These are phyloP conservation scores for Yarrowia divulgata DNA, from an alignment of 805 yeast genomes.

Conservation along the genomic window DNA sequence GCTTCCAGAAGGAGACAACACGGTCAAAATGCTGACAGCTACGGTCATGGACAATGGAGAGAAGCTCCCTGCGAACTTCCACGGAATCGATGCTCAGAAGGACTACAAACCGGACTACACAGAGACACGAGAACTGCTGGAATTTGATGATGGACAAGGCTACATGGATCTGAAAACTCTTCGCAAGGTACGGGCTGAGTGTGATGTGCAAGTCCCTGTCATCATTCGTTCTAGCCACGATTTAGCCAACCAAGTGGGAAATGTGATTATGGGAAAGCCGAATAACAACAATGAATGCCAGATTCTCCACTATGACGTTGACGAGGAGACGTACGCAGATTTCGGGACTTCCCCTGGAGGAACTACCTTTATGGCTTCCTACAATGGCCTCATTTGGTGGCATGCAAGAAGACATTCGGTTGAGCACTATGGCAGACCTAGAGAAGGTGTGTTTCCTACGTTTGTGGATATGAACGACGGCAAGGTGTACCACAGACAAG, in stretches of 20 bases:
- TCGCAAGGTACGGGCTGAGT: not conserved
- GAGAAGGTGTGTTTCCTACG: not conserved
- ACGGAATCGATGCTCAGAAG: not conserved
- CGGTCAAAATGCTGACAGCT: not conserved
- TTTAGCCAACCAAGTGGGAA: too few species aligned
- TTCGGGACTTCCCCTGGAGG: not conserved
- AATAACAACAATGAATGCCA: not conserved
- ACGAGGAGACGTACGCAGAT: not conserved
- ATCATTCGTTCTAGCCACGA: too few species aligned
- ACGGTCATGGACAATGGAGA: not conserved
- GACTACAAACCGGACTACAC: not conserved
- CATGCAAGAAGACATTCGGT: too few species aligned
- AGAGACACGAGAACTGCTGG: not conserved
- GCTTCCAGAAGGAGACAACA: too few species aligned
- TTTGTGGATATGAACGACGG: not conserved
- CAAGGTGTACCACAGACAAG: not conserved
- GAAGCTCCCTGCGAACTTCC: not conserved
- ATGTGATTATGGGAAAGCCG: too few species aligned
- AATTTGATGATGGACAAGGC: not conserved
- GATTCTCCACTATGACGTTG: not conserved
- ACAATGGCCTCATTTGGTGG: not conserved
- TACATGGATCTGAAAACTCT: not conserved
- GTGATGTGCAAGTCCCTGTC: too few species aligned
- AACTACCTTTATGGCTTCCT: not conserved
- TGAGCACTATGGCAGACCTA: too few species aligned